A percentile compares a stretch with the other conserved stretches of the same genome.
phyloP scores from a whole-genome alignment of 768 basidiomycete genomes.

The Tricholoma sp. region DNA sequence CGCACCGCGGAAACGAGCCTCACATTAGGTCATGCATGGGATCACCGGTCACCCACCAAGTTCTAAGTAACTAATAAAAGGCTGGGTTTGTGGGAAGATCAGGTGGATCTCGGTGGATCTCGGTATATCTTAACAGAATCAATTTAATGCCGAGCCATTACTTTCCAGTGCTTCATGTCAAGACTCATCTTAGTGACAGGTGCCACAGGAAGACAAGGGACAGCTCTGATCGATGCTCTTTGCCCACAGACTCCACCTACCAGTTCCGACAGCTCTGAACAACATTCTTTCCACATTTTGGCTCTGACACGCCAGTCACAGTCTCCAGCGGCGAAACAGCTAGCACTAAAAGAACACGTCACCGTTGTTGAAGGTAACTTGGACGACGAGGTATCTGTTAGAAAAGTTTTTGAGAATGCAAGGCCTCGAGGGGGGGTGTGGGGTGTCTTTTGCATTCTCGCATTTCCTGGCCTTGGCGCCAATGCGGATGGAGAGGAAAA shows the following conservation, averaged over 20 bases:
- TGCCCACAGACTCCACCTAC: too few species aligned
- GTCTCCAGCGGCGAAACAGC: conserved; percentile 21
- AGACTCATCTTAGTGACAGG: conserved; percentile 28
- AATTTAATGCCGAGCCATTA: too few species aligned
- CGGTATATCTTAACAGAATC: too few species aligned
- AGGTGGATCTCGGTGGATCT: too few species aligned
- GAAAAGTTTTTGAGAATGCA: conserved; percentile 30
- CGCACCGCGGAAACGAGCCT: too few species aligned
- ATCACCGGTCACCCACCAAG: too few species aligned
- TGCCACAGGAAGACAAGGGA: conserved; percentile 34
- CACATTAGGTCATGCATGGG: too few species aligned
- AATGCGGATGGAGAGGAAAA: conserved; percentile 32
- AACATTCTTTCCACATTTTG: conserved; percentile 27
- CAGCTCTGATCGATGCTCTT: conserved; percentile 25
- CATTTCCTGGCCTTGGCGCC: conserved; percentile 36
- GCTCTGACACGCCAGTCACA: conserved; percentile 31
- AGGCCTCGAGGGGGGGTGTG: conserved; percentile 25
- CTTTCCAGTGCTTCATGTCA: not conserved
- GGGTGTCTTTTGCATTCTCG: conserved; percentile 35
- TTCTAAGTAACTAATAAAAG: too few species aligned
- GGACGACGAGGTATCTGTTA: conserved; percentile 21
- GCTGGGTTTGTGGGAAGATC: too few species aligned
- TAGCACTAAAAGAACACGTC: conserved; percentile 21
- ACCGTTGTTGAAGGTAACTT: conserved; percentile 31
- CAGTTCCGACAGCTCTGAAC: conserved; percentile 3